These are phyloP conservation scores for Globisporangium polare DNA, from an alignment of 352 stramenopile genomes.

Conservation along the genomic window DNA sequence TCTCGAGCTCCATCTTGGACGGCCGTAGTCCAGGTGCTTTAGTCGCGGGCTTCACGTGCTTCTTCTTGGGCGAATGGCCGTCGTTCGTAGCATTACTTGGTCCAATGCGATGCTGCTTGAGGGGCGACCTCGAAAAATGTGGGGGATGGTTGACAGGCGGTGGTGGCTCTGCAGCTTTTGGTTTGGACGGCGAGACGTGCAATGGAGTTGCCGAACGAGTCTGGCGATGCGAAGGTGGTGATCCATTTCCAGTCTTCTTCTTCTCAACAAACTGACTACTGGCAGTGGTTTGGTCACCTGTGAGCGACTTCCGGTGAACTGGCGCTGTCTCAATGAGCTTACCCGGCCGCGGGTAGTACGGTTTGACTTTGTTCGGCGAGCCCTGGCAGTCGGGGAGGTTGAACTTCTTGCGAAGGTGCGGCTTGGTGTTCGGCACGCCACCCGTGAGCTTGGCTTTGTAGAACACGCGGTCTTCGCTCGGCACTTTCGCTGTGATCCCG, in stretches of 20 bases:
- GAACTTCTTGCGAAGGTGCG: slow-evolving; percentile 37
- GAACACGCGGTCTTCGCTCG: slow-evolving; percentile 35
- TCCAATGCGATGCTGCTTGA: slow-evolving; percentile 5
- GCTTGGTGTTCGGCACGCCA: slow-evolving; percentile 31
- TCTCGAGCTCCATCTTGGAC: background rate
- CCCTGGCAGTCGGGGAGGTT: slow-evolving; percentile 37
- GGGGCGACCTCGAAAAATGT: background rate
- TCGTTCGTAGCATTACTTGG: background rate
- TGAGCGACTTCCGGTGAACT: background rate
- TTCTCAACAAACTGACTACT: background rate
- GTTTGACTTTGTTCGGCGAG: slow-evolving; percentile 25
- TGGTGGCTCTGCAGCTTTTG: background rate
- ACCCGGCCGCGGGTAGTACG: slow-evolving; percentile 2
- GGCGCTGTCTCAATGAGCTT: background rate
- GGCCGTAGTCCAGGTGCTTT: background rate
- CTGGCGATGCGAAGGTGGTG: background rate
- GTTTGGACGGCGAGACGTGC: slow-evolving; percentile 1
- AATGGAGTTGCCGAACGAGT: slow-evolving; percentile 8
- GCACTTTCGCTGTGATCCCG: slow-evolving; percentile 22
- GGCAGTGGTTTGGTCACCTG: background rate
- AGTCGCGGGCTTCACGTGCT: background rate
- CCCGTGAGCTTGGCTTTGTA: slow-evolving; percentile 30
- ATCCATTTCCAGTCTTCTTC: background rate
- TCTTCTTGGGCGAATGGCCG: slow-evolving; percentile 7
- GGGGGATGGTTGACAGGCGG: background rate